Evolutionary conservation across 768 basidiomycete genomes (phyloP).

Genomic region (Rubroboletus satanas): DNA sequence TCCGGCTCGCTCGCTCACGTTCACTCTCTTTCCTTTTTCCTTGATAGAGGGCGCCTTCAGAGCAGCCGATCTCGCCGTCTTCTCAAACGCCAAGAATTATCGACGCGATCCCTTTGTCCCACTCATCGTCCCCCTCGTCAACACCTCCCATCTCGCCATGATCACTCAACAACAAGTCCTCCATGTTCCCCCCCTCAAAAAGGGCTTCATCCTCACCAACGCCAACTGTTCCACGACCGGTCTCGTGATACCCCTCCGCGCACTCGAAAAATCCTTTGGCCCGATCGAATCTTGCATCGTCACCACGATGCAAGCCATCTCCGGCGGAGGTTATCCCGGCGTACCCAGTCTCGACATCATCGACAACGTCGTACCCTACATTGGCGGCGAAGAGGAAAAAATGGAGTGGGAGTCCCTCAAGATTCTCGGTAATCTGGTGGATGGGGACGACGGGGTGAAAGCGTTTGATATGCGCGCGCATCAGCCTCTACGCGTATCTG

Average conservation of each 20-base stretch:
- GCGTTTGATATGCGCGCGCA: slow-evolving; percentile 81
- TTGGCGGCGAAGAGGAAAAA: slow-evolving; percentile 93
- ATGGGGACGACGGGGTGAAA: slow-evolving; percentile 50
- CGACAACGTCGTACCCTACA: slow-evolving; percentile 95
- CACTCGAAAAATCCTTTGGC: slow-evolving; percentile 87
- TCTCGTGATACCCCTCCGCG: slow-evolving; percentile 84
- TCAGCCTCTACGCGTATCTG: slow-evolving; percentile 85
- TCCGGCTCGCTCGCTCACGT: not conserved
- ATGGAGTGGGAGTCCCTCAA: slow-evolving; percentile 99
- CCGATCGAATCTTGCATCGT: slow-evolving; percentile 89
- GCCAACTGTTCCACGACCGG: slow-evolving; percentile 98
- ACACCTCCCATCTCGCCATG: slow-evolving; percentile 79
- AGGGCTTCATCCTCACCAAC: slow-evolving; percentile 96
- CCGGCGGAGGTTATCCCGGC: slow-evolving; percentile 97
- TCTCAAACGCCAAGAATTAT: slow-evolving; percentile 97
- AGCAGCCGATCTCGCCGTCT: slow-evolving; percentile 82
- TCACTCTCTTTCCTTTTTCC: not conserved
- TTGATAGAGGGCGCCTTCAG: slow-evolving; percentile 72
- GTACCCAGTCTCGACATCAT: slow-evolving; percentile 85
- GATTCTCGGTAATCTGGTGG: slow-evolving; percentile 81
- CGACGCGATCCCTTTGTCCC: slow-evolving; percentile 90
- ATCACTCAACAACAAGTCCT: slow-evolving; percentile 75
- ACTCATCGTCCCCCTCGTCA: slow-evolving; percentile 94
- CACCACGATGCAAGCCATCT: slow-evolving; percentile 97
- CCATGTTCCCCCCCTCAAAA: slow-evolving; percentile 63